Base-by-base conservation (phyloP, 2,329 filamentous ascomycete species). In the Lecanicillium sp. region DNA sequence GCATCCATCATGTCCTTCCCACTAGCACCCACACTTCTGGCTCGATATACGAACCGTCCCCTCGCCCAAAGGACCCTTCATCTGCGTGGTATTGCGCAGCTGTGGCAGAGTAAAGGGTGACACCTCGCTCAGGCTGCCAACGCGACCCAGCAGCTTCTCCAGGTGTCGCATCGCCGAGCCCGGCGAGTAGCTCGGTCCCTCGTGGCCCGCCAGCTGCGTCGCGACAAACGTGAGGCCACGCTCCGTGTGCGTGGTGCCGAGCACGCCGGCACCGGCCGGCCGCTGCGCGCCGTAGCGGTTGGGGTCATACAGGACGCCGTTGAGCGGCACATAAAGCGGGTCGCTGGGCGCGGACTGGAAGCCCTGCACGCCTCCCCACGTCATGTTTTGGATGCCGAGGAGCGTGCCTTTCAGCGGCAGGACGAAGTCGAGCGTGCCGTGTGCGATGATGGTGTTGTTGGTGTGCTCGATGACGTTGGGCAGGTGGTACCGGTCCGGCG, bases 371-470 rank as follows among this genome's bases (percentile, higher is more conserved):
- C 85, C 87, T 51, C 79, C 77, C 81, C 82, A 90, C 0, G 85
- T 90, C 75, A 89, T 87, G 67, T 90, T 90, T 60, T 90, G 86
- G 42, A 90, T 81, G 0, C 77, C 75, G 6, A 87, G 69, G 2
- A 90, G 71, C 0, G 84, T 86, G 15, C 86, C 87, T 61, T 87
- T 86, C 59, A 74, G 72, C 10, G 84, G 71, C 1, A 87, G 73
- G 53, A 86, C 73, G 59, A 75, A 86, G 63, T 90, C 87, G 2
- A 63, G 52, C 10, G 55, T 54, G 2, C 61, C 61, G 3, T 53
- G 54, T 0, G 59, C 61, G 5, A 63, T 62, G 19, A 63, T 62
- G 15, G 59, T 61, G 52, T 63, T 63, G 46, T 62, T 62, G 1
- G 60, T 63, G 23, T 56, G 52, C 40, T 63, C 60, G 3, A 63